Base-by-base conservation (phyloP, 495 filamentous ascomycete species). In the Aspergillus affinis region DNA sequence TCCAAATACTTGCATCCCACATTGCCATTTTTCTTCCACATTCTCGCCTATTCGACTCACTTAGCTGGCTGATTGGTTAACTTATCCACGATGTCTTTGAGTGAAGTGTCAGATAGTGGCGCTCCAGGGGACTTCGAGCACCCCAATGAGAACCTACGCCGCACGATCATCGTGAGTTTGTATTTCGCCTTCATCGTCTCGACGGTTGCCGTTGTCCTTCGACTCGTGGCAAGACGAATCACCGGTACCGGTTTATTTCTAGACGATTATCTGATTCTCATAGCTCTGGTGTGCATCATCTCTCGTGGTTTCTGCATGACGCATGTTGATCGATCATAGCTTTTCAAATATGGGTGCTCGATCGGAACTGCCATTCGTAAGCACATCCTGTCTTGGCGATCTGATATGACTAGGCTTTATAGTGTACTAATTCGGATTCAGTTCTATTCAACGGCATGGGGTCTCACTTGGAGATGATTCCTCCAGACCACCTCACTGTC, bases 211-310 rank as follows among this genome's bases (percentile, higher is more conserved):
- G 71, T 75, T 8, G 65, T 13, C 17, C 51, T 78, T 18, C 72
- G 75, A 0, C 54, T 78, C 15, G 6, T 69, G 30, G 64, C 69
- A 0, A 41, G 72, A 20, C 65, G 58, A 36, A 49, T 75, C 47
- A 72, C 63, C 10, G 67, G 71, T 0, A 64, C 57, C 19, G 64
- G 26, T 17, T 51, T 73, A 10, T 69, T 64, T 26, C 52, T 72
- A 60, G 75, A 78, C 59, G 75, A 78, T 56, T 76, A 71, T 59
- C 57, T 78, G 60, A 76, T 78, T 48, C 36, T 78, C 7, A 51
- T 71, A 27, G 72, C 74, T 45, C 53, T 77, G 65, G 69, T 75
- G 61, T 21, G 63, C 1, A 2, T 26, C 23, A 26, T 26, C 23
- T 26, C 23, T 26, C 23, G 23, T 26, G 23, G 23, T 26, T 26